Conservation (phyloP, 2,329 filamentous ascomycete genomes). For the Calonectria leucothoes region DNA sequence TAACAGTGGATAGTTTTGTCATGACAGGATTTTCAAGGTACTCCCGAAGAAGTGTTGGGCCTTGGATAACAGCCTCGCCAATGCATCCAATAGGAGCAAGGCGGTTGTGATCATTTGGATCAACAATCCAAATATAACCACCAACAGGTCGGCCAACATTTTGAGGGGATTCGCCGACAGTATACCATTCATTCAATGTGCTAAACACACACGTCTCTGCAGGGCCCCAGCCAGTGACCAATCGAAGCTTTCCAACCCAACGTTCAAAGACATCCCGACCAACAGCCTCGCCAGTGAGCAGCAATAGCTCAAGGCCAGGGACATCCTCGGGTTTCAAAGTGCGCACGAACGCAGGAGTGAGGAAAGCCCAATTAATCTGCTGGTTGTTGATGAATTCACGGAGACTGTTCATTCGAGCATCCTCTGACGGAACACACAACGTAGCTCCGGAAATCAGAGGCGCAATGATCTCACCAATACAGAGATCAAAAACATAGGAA, state of each 20-base stretch:
- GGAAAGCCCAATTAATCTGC: constrained; percentile 3
- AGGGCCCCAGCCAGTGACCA: constrained; percentile 25
- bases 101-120: constrained; percentile 12
- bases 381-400: not conserved
- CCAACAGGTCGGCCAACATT: not conserved
- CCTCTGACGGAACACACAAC: constrained; percentile 52
- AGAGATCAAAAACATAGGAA: constrained; percentile 52
- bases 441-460: constrained; percentile 52
- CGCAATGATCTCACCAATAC: constrained; percentile 51
- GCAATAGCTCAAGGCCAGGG: constrained; percentile 2
- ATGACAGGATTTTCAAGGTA: constrained; percentile 29
- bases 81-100: constrained; percentile 39
- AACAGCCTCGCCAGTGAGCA: constrained; percentile 24
- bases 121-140: constrained; percentile 9
- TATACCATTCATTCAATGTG: constrained; percentile 17
- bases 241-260: constrained; percentile 16
- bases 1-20: constrained; percentile 45
- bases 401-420: constrained; percentile 12
- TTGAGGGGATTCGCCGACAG: constrained; percentile 38
- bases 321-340: not conserved
- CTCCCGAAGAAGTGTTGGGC: constrained; percentile 37
- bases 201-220: constrained; percentile 22
- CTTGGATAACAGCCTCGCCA: constrained; percentile 40
- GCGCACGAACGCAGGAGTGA: constrained; percentile 12
- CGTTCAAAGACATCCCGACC: constrained; percentile 16